These are phyloP conservation scores for Blastomyces gilchristii DNA, from an alignment of 2,329 filamentous ascomycete genomes.

Conservation along the genomic window DNA sequence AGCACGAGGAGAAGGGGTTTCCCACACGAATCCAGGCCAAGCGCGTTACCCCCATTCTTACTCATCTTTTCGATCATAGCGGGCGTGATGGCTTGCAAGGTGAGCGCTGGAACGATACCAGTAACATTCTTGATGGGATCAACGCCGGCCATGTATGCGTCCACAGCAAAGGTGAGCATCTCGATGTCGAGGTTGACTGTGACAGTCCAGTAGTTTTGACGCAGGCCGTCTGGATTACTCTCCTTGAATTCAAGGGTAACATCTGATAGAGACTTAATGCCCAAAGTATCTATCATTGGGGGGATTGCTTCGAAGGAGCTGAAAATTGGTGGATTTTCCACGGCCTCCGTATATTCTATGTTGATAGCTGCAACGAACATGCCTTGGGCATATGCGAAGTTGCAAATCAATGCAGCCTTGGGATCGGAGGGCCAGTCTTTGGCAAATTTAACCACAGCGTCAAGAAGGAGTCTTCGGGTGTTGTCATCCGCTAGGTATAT, in stretches of 20 bases:
- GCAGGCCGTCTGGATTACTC: conserved; percentile 25
- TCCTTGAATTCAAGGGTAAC: conserved; percentile 28
- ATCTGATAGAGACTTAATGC: conserved; percentile 22
- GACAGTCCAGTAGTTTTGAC: conserved; percentile 27
- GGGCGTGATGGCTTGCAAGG: conserved; percentile 27
- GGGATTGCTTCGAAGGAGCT: conserved; percentile 19
- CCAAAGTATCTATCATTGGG: conserved; percentile 23
- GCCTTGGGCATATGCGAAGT: conserved; percentile 22
- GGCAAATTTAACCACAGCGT: conserved; percentile 26
- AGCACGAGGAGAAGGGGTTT: conserved; percentile 23
- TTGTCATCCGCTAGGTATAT: conserved; percentile 20
- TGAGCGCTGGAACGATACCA: conserved; percentile 20
- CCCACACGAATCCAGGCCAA: conserved; percentile 23
- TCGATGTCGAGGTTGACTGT: conserved; percentile 24
- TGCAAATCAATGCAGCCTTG: conserved; percentile 28
- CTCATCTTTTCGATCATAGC: conserved; percentile 23
- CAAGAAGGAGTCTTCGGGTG: conserved; percentile 22
- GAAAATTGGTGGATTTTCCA: conserved; percentile 24
- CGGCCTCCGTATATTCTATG: conserved; percentile 31
- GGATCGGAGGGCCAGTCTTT: conserved; percentile 25
- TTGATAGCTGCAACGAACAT: conserved; percentile 23
- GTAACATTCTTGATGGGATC: conserved; percentile 16
- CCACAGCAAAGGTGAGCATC: conserved; percentile 20
- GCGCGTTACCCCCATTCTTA: conserved; percentile 27
- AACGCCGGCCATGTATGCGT: conserved; percentile 20